Evolutionary conservation across 1,284 basidiomycete species (phyloP).

Genomic region (Cutaneotrichosporon cavernicola): DNA sequence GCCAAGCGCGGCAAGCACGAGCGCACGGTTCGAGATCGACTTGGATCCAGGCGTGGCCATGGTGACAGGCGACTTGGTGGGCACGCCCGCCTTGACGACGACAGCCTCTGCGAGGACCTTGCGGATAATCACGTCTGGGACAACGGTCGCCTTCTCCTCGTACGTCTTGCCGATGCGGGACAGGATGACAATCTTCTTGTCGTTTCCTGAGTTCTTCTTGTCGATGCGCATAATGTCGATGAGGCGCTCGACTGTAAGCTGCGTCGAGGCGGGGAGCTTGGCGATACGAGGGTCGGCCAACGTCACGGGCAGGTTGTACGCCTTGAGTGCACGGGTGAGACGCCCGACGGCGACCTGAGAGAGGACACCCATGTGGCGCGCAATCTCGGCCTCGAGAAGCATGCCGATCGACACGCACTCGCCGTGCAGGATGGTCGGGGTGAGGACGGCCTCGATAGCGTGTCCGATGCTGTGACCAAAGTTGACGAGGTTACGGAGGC

Average conservation of each 20-base stretch:
- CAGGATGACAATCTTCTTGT: constrained; percentile 92
- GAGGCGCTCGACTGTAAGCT: constrained; percentile 75
- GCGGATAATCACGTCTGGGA: constrained; percentile 75
- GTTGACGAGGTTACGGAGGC: constrained; percentile 93
- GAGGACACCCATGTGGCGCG: constrained; percentile 79
- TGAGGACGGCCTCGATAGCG: constrained; percentile 90
- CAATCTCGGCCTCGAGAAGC: constrained; percentile 88
- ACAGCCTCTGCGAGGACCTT: constrained; percentile 76
- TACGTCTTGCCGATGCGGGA: constrained; percentile 86
- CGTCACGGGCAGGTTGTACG: constrained; percentile 81
- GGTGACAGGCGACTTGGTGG: constrained; percentile 64
- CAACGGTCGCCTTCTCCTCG: constrained; percentile 86
- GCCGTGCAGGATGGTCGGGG: constrained; percentile 85
- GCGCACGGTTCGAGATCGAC: constrained; percentile 92
- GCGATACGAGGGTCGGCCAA: constrained; percentile 72
- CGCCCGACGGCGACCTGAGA: constrained; percentile 86
- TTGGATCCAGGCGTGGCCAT: constrained; percentile 96
- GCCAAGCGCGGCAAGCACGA: constrained; percentile 89
- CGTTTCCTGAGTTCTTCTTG: constrained; percentile 89
- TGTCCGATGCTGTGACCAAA: constrained; percentile 96
- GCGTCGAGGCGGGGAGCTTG: constrained; percentile 66
- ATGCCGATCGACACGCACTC: constrained; percentile 92
- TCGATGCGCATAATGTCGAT: constrained; percentile 90
- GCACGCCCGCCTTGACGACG: constrained; percentile 70
- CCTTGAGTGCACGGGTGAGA: constrained; percentile 75